Base-by-base conservation (phyloP, 169 alveolate species). In the Babesia ovis region DNA sequence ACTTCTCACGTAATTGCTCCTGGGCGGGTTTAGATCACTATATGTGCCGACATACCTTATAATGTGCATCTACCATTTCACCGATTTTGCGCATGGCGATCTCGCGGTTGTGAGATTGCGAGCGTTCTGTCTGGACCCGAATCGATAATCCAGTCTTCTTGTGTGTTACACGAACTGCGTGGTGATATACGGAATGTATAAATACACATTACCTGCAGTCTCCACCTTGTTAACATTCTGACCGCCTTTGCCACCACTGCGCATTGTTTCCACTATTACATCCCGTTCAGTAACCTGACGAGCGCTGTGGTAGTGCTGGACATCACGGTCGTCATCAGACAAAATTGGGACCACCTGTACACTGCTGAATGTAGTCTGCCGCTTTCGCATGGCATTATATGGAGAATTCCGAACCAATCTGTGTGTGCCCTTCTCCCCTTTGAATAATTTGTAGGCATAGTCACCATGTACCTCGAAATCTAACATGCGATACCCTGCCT, bases 171-270 rank as follows among this genome's bases (percentile, higher is more conserved):
- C 99, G 69, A 16, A 90, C 95, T 91, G 32, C 14, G 5, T 14
- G n/a, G n/a, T n/a, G 2, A 12, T 41, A 29, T 32, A 20, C 20
- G 45, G 6, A 37, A 27, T 54, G 31, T 27, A 4, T 2, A 20
- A 31, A 5, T 25, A 18, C 14, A 66, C 16, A 32, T 11, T 57
- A 79, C 88, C 88, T 9, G 98, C 98, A 6, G 97, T 92, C 66
- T 95, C 98, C 41, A 95, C 95, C 62, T 91, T 95, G 85, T 95
- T 95, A 12, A 95, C 98, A 85, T 95, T 96, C 77, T 96, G 95
- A 14, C 98, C 98, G 27, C 98, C 98, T 31, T 96, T 96, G 4
- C 98, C 98, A 34, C 95, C 85, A 18, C 98, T 91, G 37, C 97
- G 83, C 96, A 92, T 92, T 20, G 94, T 91, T 68, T 96, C 97